Evolutionary conservation across 2,329 filamentous ascomycete species (phyloP).

Genomic region (Fusarium sublunatum): DNA sequence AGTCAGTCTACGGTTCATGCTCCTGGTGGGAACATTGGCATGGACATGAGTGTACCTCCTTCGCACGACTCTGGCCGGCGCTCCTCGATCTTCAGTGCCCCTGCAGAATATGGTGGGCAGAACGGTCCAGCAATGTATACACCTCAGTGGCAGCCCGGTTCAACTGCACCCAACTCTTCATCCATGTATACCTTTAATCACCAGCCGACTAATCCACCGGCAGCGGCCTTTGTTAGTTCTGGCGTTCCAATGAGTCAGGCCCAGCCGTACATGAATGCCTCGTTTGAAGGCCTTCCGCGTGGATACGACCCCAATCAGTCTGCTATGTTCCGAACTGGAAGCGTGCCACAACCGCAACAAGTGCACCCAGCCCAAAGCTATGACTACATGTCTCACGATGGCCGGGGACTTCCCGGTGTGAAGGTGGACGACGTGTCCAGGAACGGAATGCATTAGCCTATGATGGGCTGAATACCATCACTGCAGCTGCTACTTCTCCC

Average conservation of each 20-base stretch:
- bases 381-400: constrained; percentile 51
- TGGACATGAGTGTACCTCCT: constrained; percentile 59
- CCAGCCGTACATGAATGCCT: constrained; percentile 50
- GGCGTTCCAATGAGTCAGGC: constrained; percentile 49
- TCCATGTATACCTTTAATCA: constrained; percentile 60
- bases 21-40: constrained; percentile 50
- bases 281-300: constrained; percentile 52
- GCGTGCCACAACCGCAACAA: constrained; percentile 45
- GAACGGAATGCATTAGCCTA: constrained; percentile 45
- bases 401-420: constrained; percentile 47
- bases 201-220: constrained; percentile 51
- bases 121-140: constrained; percentile 54
- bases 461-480: background rate
- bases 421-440: constrained; percentile 49
- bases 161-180: constrained; percentile 55
- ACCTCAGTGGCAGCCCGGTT: constrained; percentile 58
- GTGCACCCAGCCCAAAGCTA: constrained; percentile 50
- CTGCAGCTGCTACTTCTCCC: constrained; percentile 6
- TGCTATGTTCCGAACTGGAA: constrained; percentile 50
- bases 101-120: constrained; percentile 57
- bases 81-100: constrained; percentile 55
- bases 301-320: constrained; percentile 50
- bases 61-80: constrained; percentile 60
- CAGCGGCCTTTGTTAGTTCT: constrained; percentile 49
- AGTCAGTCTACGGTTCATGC: constrained; percentile 51